Evolutionary conservation across 805 yeast genomes (phyloP).

Genomic region (Spencermartinsiella europaea): DNA sequence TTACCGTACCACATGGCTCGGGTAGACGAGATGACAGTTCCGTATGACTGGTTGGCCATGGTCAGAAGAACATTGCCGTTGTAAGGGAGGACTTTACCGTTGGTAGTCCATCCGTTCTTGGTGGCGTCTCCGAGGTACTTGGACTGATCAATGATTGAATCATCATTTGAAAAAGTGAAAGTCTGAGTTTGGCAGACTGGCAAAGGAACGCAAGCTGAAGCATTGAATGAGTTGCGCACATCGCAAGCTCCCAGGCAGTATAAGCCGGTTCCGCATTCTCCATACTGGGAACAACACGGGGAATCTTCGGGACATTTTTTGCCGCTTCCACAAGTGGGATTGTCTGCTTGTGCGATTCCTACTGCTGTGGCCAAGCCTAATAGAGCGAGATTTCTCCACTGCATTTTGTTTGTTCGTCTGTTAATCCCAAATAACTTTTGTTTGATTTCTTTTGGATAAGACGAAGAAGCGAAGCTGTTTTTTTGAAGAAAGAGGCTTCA

Average conservation of each 20-base stretch:
- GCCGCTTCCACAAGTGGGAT: constrained; percentile 46
- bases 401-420: too few relatives aligned
- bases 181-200: constrained; percentile 57
- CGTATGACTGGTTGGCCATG: constrained; percentile 74
- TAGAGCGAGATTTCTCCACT: neutral
- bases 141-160: constrained; percentile 33
- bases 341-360: neutral
- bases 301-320: constrained; percentile 61
- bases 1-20: constrained; percentile 86
- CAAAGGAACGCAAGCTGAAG: constrained; percentile 76
- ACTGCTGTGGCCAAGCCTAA: neutral
- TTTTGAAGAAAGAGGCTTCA: too few relatives aligned
- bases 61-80: constrained; percentile 60
- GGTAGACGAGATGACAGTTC: constrained; percentile 78
- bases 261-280: constrained; percentile 72
- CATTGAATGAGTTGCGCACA: constrained; percentile 58
- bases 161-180: constrained; percentile 27
- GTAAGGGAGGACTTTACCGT: constrained; percentile 44
- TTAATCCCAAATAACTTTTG: too few relatives aligned
- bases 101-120: constrained; percentile 63
- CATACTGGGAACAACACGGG: constrained; percentile 89
- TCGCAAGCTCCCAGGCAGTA: constrained; percentile 87
- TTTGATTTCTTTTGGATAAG: too few relatives aligned
- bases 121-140: constrained; percentile 69
- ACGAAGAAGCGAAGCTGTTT: too few relatives aligned